Evolutionary conservation across 352 stramenopile genomes (phyloP).

Genomic region (Pythium pectinolyticum): DNA sequence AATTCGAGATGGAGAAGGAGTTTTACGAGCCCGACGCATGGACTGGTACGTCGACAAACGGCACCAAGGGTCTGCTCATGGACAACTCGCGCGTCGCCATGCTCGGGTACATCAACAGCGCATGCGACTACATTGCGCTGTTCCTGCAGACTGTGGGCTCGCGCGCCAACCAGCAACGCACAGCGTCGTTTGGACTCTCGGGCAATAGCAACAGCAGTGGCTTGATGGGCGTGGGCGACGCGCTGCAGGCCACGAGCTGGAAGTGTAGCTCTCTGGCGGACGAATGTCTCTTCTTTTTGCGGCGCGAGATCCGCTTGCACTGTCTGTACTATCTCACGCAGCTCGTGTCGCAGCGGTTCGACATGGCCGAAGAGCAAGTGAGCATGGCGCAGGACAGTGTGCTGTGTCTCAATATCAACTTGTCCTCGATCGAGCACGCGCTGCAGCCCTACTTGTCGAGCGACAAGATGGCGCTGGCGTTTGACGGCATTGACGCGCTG

Average conservation of each 20-base stretch:
- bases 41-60: slow-evolving; percentile 32
- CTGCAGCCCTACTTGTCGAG: slow-evolving; percentile 68
- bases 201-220: background rate
- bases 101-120: slow-evolving; percentile 79
- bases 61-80: slow-evolving; percentile 55
- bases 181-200: slow-evolving; percentile 16
- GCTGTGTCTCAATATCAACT: slow-evolving; percentile 71
- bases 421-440: slow-evolving; percentile 74
- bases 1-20: slow-evolving; percentile 64
- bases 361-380: slow-evolving; percentile 49
- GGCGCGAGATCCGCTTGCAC: slow-evolving; percentile 71
- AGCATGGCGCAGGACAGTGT: slow-evolving; percentile 76
- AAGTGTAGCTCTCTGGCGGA: slow-evolving; percentile 73
- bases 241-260: slow-evolving; percentile 60
- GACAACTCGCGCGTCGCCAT: slow-evolving; percentile 76
- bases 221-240: slow-evolving; percentile 14
- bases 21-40: slow-evolving; percentile 61
- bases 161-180: slow-evolving; percentile 3
- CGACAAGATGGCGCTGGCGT: slow-evolving; percentile 74
- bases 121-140: slow-evolving; percentile 65
- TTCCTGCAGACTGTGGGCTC: slow-evolving; percentile 40
- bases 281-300: slow-evolving; percentile 77
- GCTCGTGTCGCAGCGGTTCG: slow-evolving; percentile 61
- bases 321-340: slow-evolving; percentile 82
- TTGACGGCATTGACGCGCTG: slow-evolving; percentile 73